These are phyloP conservation scores for Lathyrus oleraceus DNA, from an alignment of 306 rosid species.

Conservation along the genomic window DNA sequence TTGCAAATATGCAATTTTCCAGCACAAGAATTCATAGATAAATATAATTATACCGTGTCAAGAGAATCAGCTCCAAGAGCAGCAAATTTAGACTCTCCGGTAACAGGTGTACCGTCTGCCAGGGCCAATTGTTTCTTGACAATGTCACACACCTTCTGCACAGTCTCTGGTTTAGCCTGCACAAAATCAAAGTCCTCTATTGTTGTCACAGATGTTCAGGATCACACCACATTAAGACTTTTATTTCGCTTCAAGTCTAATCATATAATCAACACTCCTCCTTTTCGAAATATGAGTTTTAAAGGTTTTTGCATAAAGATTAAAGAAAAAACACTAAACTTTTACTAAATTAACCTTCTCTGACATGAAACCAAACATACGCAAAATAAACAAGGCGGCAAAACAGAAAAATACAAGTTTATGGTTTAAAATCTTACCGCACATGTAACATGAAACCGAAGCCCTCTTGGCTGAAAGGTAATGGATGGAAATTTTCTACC, in stretches of 20 bases:
- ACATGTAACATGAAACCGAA: constrained; percentile 58
- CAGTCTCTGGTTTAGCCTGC: constrained; percentile 89
- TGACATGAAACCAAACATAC: too few species aligned
- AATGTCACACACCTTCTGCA: constrained; percentile 66
- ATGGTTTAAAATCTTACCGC: constrained; percentile 52
- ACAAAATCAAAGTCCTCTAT: constrained; percentile 17
- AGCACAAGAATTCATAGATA: constrained; percentile 13
- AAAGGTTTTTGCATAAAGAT: too few species aligned
- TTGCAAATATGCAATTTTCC: not conserved
- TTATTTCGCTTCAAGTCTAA: not conserved
- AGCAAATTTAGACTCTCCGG: constrained; percentile 72
- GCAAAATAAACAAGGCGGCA: too few species aligned
- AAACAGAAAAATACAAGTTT: too few species aligned
- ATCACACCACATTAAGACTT: constrained; percentile 27
- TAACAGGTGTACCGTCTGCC: constrained; percentile 45
- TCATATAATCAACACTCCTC: constrained; percentile 1
- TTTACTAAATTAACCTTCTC: too few species aligned
- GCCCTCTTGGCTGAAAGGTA: constrained; percentile 42
- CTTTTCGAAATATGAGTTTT: too few species aligned
- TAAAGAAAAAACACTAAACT: too few species aligned
- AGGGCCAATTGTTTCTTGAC: constrained; percentile 94
- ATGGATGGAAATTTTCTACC: constrained; percentile 57
- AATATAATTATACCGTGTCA: constrained; percentile 68
- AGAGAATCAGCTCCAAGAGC: constrained; percentile 98
- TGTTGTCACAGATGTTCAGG: constrained; percentile 17